Conservation (phyloP, 208 protist genomes). For the Tritrichomonas musculus region DNA sequence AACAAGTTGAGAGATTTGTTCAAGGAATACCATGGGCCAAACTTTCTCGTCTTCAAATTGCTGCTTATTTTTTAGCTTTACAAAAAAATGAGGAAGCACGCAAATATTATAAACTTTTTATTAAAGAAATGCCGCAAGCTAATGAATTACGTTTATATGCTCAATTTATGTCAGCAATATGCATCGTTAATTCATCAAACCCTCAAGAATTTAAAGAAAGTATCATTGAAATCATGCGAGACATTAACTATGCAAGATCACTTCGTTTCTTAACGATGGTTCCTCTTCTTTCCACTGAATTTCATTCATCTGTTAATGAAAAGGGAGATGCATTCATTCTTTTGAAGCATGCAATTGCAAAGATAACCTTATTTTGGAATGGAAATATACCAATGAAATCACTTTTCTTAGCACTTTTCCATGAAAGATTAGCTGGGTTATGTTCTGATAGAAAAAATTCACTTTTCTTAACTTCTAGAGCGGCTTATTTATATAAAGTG, state of each 20-base stretch:
- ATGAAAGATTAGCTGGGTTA: neutral
- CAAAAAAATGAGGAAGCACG: neutral
- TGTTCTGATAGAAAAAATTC: neutral
- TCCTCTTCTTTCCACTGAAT: neutral
- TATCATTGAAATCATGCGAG: neutral
- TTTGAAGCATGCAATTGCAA: neutral
- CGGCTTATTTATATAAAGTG: neutral
- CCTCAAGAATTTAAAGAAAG: neutral
- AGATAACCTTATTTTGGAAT: neutral
- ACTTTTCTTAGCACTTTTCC: neutral
- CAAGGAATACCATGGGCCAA: neutral
- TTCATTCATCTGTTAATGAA: neutral
- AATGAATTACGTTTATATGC: neutral
- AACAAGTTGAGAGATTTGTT: neutral
- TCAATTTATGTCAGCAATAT: neutral
- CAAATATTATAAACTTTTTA: neutral
- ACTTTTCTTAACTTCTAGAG: neutral
- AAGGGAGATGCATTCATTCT: neutral
- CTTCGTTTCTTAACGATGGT: neutral
- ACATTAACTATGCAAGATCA: neutral
- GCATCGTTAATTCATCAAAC: neutral
- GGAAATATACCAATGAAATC: neutral
- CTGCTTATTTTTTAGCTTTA: neutral
- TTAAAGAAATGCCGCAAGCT: neutral
- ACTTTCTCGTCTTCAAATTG: neutral